A percentile compares a stretch with the other conserved stretches of the same genome.
These are phyloP conservation scores for Colletotrichum graminicola DNA, from an alignment of 2,329 filamentous ascomycete species.

Conservation along the genomic window DNA sequence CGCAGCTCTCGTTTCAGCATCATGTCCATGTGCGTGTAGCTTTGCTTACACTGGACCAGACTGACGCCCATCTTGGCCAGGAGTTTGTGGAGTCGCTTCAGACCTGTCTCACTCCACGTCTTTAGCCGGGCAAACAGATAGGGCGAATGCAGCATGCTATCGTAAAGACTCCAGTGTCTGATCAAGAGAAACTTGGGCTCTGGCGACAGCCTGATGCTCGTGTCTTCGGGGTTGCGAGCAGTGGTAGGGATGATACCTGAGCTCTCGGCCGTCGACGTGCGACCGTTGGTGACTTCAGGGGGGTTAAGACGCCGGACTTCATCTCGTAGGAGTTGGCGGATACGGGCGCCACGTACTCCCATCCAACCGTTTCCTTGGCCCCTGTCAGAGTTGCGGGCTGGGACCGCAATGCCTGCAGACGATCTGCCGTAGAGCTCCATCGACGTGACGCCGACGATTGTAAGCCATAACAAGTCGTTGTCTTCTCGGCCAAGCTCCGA, in stretches of 20 bases:
- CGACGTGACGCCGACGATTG: slow-evolving; percentile 94
- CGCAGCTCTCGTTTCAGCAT: slow-evolving; percentile 90
- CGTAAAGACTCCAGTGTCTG: slow-evolving; percentile 96
- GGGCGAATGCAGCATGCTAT: slow-evolving; percentile 97
- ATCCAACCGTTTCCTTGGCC: slow-evolving; percentile 79
- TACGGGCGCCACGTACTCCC: slow-evolving; percentile 83
- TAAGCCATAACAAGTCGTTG: slow-evolving; percentile 94
- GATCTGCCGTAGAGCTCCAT: slow-evolving; percentile 92
- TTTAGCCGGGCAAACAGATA: slow-evolving; percentile 93
- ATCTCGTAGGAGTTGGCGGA: slow-evolving; percentile 88
- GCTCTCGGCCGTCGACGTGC: slow-evolving; percentile 72
- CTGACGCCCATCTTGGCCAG: slow-evolving; percentile 98
- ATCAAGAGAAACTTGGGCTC: slow-evolving; percentile 94
- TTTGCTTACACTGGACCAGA: slow-evolving; percentile 92
- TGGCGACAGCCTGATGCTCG: slow-evolving; percentile 89
- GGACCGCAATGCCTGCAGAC: slow-evolving; percentile 79
- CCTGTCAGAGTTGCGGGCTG: slow-evolving; percentile 66
- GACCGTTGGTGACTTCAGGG: slow-evolving; percentile 73
- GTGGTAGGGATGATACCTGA: slow-evolving; percentile 90
- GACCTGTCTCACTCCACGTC: slow-evolving; percentile 92
- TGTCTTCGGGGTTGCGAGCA: slow-evolving; percentile 89
- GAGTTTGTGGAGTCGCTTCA: slow-evolving; percentile 91
- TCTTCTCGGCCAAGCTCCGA: slow-evolving; percentile 96
- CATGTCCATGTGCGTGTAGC: slow-evolving; percentile 99
- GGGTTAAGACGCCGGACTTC: slow-evolving; percentile 96